Evolutionary conservation across 1,284 basidiomycete species (phyloP).

Genomic region (Microbotryum silenes-acaulis): DNA sequence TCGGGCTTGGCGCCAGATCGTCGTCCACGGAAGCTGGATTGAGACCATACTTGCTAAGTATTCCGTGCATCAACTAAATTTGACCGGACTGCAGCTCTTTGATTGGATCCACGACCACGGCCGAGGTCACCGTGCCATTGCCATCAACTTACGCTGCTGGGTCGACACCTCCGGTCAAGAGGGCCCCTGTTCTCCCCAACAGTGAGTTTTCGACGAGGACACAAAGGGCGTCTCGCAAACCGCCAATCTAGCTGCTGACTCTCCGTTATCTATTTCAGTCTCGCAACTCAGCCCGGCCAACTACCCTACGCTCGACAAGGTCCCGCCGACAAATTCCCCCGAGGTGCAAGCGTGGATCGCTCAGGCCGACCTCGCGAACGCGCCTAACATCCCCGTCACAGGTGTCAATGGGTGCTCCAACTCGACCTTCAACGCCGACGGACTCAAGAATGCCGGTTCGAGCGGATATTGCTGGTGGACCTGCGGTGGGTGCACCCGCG

Average conservation of each 20-base stretch:
- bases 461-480: slow-evolving; percentile 48
- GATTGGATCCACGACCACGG: slow-evolving; percentile 31
- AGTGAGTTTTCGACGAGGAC: slow-evolving; percentile 47
- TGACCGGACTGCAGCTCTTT: slow-evolving; percentile 1
- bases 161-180: slow-evolving; percentile 53
- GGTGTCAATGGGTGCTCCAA: slow-evolving; percentile 60
- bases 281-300: slow-evolving; percentile 33
- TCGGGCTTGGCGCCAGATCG: background rate
- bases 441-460: slow-evolving; percentile 48
- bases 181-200: slow-evolving; percentile 57
- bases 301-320: slow-evolving; percentile 62
- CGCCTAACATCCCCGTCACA: slow-evolving; percentile 54
- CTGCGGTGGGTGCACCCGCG: slow-evolving; percentile 50
- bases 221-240: too few species aligned
- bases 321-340: slow-evolving; percentile 55
- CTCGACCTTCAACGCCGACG: slow-evolving; percentile 51
- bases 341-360: slow-evolving; percentile 66
- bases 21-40: background rate
- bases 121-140: slow-evolving; percentile 23
- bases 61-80: too few species aligned
- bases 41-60: background rate
- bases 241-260: too few species aligned
- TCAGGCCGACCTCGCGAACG: slow-evolving; percentile 54
- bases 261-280: slow-evolving; percentile 6
- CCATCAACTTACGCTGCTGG: slow-evolving; percentile 53